Base-by-base conservation (phyloP, 805 yeast species). In the Myxozyma geophila region DNA sequence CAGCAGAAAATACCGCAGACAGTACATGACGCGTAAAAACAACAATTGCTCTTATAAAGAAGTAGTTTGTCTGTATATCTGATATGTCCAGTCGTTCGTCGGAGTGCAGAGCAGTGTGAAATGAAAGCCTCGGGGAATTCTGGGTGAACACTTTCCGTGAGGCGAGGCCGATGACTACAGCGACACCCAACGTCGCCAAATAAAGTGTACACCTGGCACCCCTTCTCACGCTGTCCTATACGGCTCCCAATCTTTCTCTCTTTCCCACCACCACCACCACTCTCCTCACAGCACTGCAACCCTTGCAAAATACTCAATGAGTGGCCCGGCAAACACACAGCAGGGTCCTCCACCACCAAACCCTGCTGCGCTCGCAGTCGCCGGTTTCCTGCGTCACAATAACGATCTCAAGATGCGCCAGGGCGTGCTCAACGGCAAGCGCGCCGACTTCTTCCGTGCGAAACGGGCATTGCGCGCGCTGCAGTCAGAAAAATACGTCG, bases 401-500 rank as follows among this genome's bases (percentile, higher is more conserved):
- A 74, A 79, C 40, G 76, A 78, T n/a, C 80, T 93, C 67, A 95
- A 93, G 73, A 89, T 87, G 76, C 85, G 99, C 71, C 83, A 84
- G 66, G 98, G 98, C 13, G 75, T 87, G n/a, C 79, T 87, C 59
- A 87, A 87, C 70, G 86, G 88, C 60, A 83, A 83, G 67, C 86
- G 85, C 54, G 82, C 85, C 41, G 96, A 90, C 63, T 92, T 95
- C 75, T 95, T 93, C 82, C 82, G 96, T 69, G 88, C 62, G 53
- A 93, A 93, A 76, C 84, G 99, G 71, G 88, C 90, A 49, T 78
- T 85, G 13, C 81, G 98, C 69, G 96, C 96, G 0, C 80, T 93
- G 62, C 77, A 85, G 41, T 85, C 91, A 59, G 87, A 84, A 1
- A 92, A 87, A 51, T 95, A 91, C 76, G 81, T 81, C 70, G 74